Conservation (phyloP, 257 asterid genomes). For the Leonotis leonurus region DNA sequence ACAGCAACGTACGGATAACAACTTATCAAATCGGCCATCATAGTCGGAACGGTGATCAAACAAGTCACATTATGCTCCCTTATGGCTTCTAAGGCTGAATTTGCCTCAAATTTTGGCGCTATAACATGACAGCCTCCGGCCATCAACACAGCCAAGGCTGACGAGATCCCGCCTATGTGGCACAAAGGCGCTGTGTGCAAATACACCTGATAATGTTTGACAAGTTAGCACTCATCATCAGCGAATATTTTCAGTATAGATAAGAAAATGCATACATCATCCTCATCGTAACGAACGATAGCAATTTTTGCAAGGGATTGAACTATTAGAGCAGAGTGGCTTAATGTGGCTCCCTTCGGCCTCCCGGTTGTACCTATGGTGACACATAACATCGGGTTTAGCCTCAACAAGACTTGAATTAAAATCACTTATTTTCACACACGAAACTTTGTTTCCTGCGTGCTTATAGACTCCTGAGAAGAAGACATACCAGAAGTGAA, state of each 20-base stretch:
- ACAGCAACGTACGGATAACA: conserved; percentile 29
- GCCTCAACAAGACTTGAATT: neutral
- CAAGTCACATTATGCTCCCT: conserved; percentile 55
- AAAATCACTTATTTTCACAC: too few species aligned
- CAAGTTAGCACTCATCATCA: neutral
- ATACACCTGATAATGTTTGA: conserved; percentile 42
- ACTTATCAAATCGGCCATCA: conserved; percentile 82
- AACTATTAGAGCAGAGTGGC: conserved; percentile 64
- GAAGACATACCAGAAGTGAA: conserved; percentile 56
- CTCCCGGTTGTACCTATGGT: conserved; percentile 74
- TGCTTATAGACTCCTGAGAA: neutral
- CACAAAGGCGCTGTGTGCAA: conserved; percentile 83
- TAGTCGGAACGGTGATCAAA: conserved; percentile 77
- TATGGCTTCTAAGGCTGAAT: conserved; percentile 50
- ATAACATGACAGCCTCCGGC: conserved; percentile 79
- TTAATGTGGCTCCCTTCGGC: conserved; percentile 80
- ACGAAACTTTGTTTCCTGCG: neutral
- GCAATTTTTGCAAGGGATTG: conserved; percentile 92
- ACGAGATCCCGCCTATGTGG: conserved; percentile 93
- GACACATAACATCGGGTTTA: neutral
- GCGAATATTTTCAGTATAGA: neutral
- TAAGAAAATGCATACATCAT: conserved; percentile 49
- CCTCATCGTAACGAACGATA: conserved; percentile 61
- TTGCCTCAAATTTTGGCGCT: conserved; percentile 64
- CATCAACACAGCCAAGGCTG: conserved; percentile 87